Conservation (phyloP, 164 flowering plant species). For the Stephania japonica region DNA sequence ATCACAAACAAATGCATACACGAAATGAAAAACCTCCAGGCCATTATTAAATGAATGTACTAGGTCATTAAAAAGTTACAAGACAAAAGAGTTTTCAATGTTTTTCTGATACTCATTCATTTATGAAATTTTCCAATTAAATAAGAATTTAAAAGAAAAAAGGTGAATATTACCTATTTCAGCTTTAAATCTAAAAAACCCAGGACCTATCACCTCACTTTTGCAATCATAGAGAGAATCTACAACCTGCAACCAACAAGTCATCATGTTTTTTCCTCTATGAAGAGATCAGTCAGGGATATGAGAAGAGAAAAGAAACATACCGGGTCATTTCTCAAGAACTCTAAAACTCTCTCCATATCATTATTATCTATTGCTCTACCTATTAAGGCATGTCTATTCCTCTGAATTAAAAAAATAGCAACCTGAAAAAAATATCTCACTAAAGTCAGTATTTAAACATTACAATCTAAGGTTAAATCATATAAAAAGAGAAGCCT, state of each 20-base stretch:
- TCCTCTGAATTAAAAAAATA: constrained; percentile 91
- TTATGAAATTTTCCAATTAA: background rate
- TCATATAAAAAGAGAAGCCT: background rate
- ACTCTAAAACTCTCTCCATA: constrained; percentile 75
- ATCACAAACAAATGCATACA: background rate
- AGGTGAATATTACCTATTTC: constrained; percentile 68
- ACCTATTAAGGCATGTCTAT: constrained; percentile 94
- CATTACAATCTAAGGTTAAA: background rate
- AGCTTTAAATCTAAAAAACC: constrained; percentile 94
- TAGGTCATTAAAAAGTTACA: background rate
- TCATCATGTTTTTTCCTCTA: constrained; percentile 1
- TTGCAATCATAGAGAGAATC: constrained; percentile 96
- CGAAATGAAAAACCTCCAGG: background rate
- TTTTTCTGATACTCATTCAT: background rate
- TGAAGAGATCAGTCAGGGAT: background rate
- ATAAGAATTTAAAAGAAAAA: background rate
- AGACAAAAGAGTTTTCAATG: background rate
- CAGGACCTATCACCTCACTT: constrained; percentile 99
- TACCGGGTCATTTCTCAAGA: constrained; percentile 90
- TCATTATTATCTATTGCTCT: constrained; percentile 97
- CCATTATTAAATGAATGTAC: background rate
- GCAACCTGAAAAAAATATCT: constrained; percentile 62
- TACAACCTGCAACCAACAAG: constrained; percentile 54
- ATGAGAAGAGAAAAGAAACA: background rate
- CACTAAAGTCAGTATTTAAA: constrained; percentile 1